Evolutionary conservation across 352 stramenopile species (phyloP), one percentile per base, ranked within the genome.

Genomic region (Pythium rishiriense): DNA sequence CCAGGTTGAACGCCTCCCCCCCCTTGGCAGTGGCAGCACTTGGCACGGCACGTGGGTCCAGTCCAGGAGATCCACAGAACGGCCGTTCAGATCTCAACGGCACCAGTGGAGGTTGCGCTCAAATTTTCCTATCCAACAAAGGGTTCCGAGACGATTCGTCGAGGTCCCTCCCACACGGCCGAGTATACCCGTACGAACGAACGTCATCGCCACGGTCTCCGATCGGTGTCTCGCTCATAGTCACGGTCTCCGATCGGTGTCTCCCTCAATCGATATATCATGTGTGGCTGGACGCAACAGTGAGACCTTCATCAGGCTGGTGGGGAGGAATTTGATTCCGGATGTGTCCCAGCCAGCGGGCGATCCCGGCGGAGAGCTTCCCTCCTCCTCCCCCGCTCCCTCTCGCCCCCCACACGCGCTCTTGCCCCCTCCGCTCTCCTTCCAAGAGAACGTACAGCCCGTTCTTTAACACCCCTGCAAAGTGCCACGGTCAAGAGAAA

Each of bases 401-500:
- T 58, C 51, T 58, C 51, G 19, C 51, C 24, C 22, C 54, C 46
- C 41, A 15, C 54, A 43, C 21, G 19, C 54, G n/a, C 25, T n/a
- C 21, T 21, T n/a, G 25, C 43, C 4, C 11, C n/a, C 29, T 28
- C 49, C 41, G 21, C 26, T 9, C 35, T 39, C 41, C n/a, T 49
- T 58, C 49, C 58, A 58, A 58, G 42, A 62, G 54, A 62, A 58
- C 35, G 26, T 45, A 14, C 58, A 37, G 47, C 14, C 58, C 58
- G 37, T 53, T 55, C 24, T 66, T 55, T 61, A 59, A 66, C 59
- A 59, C 59, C 22, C 2, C 33, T 39, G 57, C 19, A 24, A 22
- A 45, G 50, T 54, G 41, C 50, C 42, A 66, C 50, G 33, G 59
- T 66, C 50, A 66, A 66, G 19, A 66, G 50, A 66, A 66, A 41